These are phyloP conservation scores for Chaetomium olivaceum DNA, from an alignment of 2,329 filamentous ascomycete species.

Conservation along the genomic window DNA sequence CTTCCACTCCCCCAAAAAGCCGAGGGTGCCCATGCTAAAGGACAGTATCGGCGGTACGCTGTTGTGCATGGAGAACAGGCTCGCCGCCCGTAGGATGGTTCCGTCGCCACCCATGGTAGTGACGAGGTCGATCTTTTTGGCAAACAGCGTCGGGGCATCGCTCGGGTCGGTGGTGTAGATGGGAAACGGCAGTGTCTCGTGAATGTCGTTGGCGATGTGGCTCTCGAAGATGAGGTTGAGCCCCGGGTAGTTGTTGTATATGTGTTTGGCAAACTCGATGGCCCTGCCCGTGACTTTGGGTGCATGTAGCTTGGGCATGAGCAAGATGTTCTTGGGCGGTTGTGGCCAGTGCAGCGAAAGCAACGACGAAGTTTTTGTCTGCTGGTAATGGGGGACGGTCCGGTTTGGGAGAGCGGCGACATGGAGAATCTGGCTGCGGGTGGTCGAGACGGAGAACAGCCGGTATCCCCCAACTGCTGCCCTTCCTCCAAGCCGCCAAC, in stretches of 20 bases:
- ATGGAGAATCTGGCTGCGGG: slow-evolving; percentile 51
- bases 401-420: slow-evolving; percentile 53
- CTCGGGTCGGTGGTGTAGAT: slow-evolving; percentile 61
- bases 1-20: slow-evolving; percentile 95
- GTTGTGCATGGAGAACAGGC: slow-evolving; percentile 77
- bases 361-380: slow-evolving; percentile 56
- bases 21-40: slow-evolving; percentile 95
- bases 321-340: slow-evolving; percentile 57
- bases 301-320: slow-evolving; percentile 60
- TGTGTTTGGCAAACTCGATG: slow-evolving; percentile 65
- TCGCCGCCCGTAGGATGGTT: slow-evolving; percentile 82
- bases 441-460: slow-evolving; percentile 52
- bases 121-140: slow-evolving; percentile 82
- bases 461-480: slow-evolving; percentile 32
- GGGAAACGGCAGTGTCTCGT: slow-evolving; percentile 70
- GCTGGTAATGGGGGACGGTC: slow-evolving; percentile 63
- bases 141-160: slow-evolving; percentile 54
- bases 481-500: neutral
- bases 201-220: slow-evolving; percentile 69
- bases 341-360: slow-evolving; percentile 57
- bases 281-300: slow-evolving; percentile 55
- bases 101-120: slow-evolving; percentile 92
- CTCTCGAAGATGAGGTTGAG: slow-evolving; percentile 83
- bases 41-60: slow-evolving; percentile 88
- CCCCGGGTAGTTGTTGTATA: slow-evolving; percentile 75